Evolutionary conservation across 805 yeast species (phyloP).

Genomic region (Yarrowia porcina): DNA sequence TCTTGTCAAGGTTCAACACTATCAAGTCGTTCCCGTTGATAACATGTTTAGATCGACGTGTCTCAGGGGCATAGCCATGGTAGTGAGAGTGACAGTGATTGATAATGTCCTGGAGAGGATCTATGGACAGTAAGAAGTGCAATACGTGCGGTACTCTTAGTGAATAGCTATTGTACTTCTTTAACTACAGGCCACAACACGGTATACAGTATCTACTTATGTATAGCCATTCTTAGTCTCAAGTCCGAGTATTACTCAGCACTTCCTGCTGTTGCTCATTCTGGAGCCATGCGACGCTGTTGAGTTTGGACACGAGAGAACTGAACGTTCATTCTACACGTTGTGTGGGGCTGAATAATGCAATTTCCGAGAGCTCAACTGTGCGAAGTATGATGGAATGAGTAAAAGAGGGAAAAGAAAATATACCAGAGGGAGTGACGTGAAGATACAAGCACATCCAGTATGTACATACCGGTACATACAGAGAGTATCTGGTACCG

Average conservation of each 20-base stretch:
- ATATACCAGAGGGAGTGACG: too few species aligned
- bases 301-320: neutral
- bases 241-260: neutral
- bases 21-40: neutral
- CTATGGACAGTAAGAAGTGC: neutral
- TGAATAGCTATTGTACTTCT: too few species aligned
- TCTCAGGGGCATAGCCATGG: too few species aligned
- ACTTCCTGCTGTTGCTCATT: neutral
- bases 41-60: conserved; percentile 19
- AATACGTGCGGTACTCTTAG: too few species aligned
- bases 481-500: too few species aligned
- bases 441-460: too few species aligned
- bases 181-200: too few species aligned
- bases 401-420: neutral
- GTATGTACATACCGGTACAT: too few species aligned
- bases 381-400: neutral
- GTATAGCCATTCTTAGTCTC: too few species aligned
- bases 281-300: neutral
- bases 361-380: neutral
- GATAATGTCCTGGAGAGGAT: neutral
- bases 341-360: neutral
- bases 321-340: neutral
- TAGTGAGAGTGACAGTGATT: too few species aligned
- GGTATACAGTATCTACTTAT: too few species aligned
- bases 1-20: neutral